phyloP scores from a whole-genome alignment of 1,139 yeast genomes.

The Lodderomyces orthopsilosis region DNA sequence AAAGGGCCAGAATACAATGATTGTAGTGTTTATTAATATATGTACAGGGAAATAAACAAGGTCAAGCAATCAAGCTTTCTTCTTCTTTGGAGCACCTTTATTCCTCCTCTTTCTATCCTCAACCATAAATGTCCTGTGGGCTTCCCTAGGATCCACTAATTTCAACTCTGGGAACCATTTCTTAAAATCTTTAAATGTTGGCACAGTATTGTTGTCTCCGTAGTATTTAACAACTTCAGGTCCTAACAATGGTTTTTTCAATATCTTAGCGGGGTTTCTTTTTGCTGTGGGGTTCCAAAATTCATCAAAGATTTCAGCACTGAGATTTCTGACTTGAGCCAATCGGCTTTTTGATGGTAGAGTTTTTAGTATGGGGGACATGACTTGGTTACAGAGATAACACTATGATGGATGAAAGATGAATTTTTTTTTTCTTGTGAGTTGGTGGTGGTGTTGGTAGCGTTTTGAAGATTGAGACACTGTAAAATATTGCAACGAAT shows the following conservation, averaged over 20 bases:
- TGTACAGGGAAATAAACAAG: neutral
- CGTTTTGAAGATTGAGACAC: no score
- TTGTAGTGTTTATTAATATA: neutral
- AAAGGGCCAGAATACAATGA: conserved; percentile 15
- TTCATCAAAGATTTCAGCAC: conserved; percentile 33
- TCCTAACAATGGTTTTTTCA: conserved; percentile 74
- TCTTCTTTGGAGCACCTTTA: conserved; percentile 90
- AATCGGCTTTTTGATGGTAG: conserved; percentile 30
- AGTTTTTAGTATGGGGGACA: conserved; percentile 18
- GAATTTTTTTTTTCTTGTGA: conserved; percentile 1
- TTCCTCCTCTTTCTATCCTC: conserved; percentile 79
- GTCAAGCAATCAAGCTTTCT: conserved; percentile 22
- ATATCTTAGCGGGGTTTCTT: conserved; percentile 76
- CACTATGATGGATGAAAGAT: neutral
- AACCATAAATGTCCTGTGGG: conserved; percentile 63
- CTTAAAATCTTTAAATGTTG: conserved; percentile 61
- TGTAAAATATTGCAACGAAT: no score
- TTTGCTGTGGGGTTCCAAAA: conserved; percentile 59
- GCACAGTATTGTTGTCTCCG: conserved; percentile 64
- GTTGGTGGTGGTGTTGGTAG: no score
- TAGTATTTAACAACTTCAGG: conserved; percentile 70
- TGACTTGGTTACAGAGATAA: neutral
- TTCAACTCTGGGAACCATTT: conserved; percentile 55
- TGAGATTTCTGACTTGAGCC: conserved; percentile 27
- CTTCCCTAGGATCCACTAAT: conserved; percentile 72